Evolutionary conservation across 2,329 filamentous ascomycete genomes (phyloP).

Genomic region (Cytospora schulzeri): DNA sequence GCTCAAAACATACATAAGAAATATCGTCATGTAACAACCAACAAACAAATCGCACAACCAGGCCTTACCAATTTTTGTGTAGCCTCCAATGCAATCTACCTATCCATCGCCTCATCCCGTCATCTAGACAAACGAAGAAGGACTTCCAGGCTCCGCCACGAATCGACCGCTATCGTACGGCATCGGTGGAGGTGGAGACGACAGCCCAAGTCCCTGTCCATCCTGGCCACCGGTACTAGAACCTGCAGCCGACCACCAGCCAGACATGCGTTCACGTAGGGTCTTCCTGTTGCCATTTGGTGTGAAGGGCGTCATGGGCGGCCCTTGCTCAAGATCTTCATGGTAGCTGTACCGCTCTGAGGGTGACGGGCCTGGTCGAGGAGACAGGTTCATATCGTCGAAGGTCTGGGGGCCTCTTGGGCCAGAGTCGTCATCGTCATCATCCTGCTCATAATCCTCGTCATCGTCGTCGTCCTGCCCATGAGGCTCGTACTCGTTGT

Average conservation of each 20-base stretch:
- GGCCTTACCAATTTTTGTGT: background rate
- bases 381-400: constrained; percentile 21
- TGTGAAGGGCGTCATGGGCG: background rate
- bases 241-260: constrained; percentile 18
- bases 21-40: too few relatives aligned
- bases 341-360: constrained; percentile 6
- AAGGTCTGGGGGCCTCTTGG: constrained; percentile 19
- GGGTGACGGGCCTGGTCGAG: background rate
- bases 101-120: background rate
- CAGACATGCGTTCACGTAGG: constrained; percentile 16
- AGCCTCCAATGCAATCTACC: background rate
- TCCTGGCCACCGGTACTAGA: background rate
- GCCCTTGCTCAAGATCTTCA: constrained; percentile 15
- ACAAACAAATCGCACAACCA: too few relatives aligned
- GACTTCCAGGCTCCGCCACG: background rate
- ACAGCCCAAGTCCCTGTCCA: constrained; percentile 1
- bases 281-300: constrained; percentile 5
- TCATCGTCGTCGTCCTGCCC: background rate
- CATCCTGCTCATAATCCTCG: background rate
- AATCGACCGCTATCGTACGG: constrained; percentile 20
- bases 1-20: background rate
- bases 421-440: background rate
- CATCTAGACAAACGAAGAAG: background rate
- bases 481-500: background rate
- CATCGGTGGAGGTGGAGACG: constrained; percentile 22